A percentile compares a stretch with the other conserved stretches of the same genome.
phyloP scores from a whole-genome alignment of 2,329 filamentous ascomycete genomes.

The Botrytis porri region DNA sequence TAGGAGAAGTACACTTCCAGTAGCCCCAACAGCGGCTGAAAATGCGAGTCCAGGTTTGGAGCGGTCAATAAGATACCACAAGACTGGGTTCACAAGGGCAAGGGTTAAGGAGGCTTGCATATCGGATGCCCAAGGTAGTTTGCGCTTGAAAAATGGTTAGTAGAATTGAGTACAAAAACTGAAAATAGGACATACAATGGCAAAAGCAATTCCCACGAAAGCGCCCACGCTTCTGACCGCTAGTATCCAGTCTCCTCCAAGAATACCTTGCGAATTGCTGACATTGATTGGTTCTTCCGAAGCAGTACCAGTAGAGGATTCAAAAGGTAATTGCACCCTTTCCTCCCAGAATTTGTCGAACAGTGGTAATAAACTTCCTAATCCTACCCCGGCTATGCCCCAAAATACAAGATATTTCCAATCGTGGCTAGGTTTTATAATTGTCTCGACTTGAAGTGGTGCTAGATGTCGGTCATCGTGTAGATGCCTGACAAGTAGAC shows the following conservation, averaged over 20 bases:
- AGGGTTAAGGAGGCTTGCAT: slow-evolving; percentile 90
- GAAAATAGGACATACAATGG: slow-evolving; percentile 68
- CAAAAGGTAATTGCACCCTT: background rate
- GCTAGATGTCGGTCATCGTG: slow-evolving; percentile 66
- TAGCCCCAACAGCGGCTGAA: slow-evolving; percentile 68
- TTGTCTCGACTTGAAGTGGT: slow-evolving; percentile 52
- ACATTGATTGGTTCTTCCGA: slow-evolving; percentile 29
- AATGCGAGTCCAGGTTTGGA: slow-evolving; percentile 81
- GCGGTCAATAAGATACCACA: slow-evolving; percentile 96
- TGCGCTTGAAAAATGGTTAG: slow-evolving; percentile 55
- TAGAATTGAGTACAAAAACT: slow-evolving; percentile 18
- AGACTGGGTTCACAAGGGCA: slow-evolving; percentile 82
- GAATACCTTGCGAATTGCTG: slow-evolving; percentile 33
- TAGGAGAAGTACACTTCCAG: slow-evolving; percentile 71
- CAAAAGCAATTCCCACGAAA: slow-evolving; percentile 71
- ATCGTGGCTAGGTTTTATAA: slow-evolving; percentile 45
- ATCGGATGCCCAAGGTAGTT: slow-evolving; percentile 88
- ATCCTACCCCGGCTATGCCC: slow-evolving; percentile 72
- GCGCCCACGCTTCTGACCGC: slow-evolving; percentile 67
- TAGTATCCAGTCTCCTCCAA: slow-evolving; percentile 70
- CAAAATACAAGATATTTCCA: slow-evolving; percentile 75
- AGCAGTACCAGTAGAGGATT: background rate
- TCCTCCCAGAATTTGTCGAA: slow-evolving; percentile 74
- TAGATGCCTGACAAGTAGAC: slow-evolving; percentile 74
- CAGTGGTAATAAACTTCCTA: slow-evolving; percentile 81